Evolutionary conservation across 208 protist species (phyloP).

Genomic region (Entamoeba moshkovskii): DNA sequence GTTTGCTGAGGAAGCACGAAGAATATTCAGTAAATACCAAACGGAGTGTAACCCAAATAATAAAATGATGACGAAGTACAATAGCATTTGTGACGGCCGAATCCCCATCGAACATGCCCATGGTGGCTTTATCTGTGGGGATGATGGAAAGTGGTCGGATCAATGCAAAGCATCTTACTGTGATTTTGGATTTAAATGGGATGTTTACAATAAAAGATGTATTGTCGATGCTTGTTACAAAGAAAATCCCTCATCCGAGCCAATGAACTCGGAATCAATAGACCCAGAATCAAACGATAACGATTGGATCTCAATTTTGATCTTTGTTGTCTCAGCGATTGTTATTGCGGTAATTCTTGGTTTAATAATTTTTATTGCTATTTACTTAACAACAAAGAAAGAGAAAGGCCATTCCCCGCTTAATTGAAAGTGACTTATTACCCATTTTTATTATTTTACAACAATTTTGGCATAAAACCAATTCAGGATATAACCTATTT

Average conservation of each 20-base stretch:
- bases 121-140: not conserved
- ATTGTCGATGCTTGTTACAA: not conserved
- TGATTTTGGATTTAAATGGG: not conserved
- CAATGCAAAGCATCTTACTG: not conserved
- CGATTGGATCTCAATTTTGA: not conserved
- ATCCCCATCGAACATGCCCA: not conserved
- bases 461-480: too few relatives aligned
- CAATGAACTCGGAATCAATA: not conserved
- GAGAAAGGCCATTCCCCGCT: not conserved
- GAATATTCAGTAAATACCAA: not conserved
- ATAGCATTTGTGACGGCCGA: not conserved
- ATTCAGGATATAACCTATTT: too few relatives aligned
- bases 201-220: not conserved
- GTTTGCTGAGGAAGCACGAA: not conserved
- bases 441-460: too few relatives aligned
- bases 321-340: not conserved
- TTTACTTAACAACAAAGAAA: not conserved
- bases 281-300: not conserved
- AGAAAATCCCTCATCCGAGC: not conserved
- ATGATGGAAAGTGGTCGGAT: not conserved
- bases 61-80: not conserved
- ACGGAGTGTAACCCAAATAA: not conserved
- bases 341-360: not conserved
- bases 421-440: too few relatives aligned
- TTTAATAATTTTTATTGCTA: not conserved